Percentiles rank a stretch among this genome's conserved stretches.
phyloP scores from a whole-genome alignment of 2,329 filamentous ascomycete genomes.

The Coniochaeta sp. region DNA sequence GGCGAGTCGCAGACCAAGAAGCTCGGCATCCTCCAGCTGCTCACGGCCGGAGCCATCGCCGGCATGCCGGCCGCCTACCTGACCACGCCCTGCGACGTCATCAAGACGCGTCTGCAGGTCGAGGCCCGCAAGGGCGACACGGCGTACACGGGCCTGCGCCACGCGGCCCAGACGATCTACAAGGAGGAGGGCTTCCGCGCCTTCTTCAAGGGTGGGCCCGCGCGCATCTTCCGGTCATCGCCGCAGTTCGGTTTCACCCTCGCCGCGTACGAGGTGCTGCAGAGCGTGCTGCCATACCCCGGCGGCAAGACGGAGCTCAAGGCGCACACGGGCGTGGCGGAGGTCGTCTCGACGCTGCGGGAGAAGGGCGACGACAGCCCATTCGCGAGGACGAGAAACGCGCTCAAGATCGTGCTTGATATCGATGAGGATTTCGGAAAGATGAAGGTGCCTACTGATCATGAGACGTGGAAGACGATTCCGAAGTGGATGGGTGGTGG shows the following conservation, averaged over 20 bases:
- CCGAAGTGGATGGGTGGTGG: slow-evolving; percentile 40
- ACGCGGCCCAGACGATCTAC: slow-evolving; percentile 77
- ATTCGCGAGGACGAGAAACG: slow-evolving; percentile 67
- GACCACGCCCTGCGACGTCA: slow-evolving; percentile 95
- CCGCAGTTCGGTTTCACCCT: slow-evolving; percentile 98
- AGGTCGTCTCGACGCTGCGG: slow-evolving; percentile 56
- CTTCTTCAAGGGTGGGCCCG: slow-evolving; percentile 98
- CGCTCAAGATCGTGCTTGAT: slow-evolving; percentile 91
- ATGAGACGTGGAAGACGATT: slow-evolving; percentile 45
- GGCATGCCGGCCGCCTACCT: slow-evolving; percentile 91
- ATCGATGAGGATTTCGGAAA: slow-evolving; percentile 89
- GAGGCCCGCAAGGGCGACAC: slow-evolving; percentile 94
- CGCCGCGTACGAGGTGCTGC: slow-evolving; percentile 87
- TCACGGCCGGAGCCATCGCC: slow-evolving; percentile 90
- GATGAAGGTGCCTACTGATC: slow-evolving; percentile 52
- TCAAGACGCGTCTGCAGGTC: slow-evolving; percentile 97
- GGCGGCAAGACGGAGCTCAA: slow-evolving; percentile 48
- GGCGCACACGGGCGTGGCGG: slow-evolving; percentile 51
- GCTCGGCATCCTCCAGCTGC: slow-evolving; percentile 81
- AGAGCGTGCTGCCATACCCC: slow-evolving; percentile 73
- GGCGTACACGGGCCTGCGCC: slow-evolving; percentile 77
- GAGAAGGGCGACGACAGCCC: slow-evolving; percentile 51
- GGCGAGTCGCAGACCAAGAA: slow-evolving; percentile 84
- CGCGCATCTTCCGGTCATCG: slow-evolving; percentile 88
- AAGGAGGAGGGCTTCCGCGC: slow-evolving; percentile 90